Evolutionary conservation across 148 eudicot genomes (phyloP).

Genomic region (Silene conica): DNA sequence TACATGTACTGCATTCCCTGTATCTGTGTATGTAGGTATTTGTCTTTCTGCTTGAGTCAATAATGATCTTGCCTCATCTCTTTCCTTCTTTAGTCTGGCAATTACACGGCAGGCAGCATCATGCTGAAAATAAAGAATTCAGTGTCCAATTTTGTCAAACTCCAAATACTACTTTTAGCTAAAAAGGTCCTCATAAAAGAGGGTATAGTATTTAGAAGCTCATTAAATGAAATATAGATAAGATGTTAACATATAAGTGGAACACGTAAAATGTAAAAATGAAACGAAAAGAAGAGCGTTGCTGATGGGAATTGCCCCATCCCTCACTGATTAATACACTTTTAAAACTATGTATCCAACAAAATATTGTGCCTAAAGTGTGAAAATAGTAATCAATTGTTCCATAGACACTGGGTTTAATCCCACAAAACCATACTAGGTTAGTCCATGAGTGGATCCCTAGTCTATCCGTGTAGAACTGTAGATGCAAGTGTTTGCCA

Average conservation of each 20-base stretch:
- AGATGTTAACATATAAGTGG: no score
- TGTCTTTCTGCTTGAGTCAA: constrained; percentile 87
- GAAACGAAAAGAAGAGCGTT: no score
- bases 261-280: no score
- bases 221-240: no score
- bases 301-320: no score
- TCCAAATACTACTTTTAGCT: background rate
- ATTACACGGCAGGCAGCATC: constrained; percentile 99
- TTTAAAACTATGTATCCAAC: no score
- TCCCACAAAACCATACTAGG: no score
- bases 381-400: no score
- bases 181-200: background rate
- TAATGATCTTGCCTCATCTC: constrained; percentile 82
- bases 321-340: no score
- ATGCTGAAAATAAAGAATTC: constrained; percentile 50
- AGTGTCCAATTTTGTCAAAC: background rate
- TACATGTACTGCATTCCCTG: constrained; percentile 36
- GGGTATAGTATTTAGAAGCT: no score
- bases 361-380: no score
- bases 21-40: constrained; percentile 45
- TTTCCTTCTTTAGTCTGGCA: constrained; percentile 93
- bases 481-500: background rate
- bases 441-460: background rate
- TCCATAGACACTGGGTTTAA: no score
- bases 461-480: background rate